Conservation (phyloP, 352 stramenopile species). For the Phytophthora fragariae region DNA sequence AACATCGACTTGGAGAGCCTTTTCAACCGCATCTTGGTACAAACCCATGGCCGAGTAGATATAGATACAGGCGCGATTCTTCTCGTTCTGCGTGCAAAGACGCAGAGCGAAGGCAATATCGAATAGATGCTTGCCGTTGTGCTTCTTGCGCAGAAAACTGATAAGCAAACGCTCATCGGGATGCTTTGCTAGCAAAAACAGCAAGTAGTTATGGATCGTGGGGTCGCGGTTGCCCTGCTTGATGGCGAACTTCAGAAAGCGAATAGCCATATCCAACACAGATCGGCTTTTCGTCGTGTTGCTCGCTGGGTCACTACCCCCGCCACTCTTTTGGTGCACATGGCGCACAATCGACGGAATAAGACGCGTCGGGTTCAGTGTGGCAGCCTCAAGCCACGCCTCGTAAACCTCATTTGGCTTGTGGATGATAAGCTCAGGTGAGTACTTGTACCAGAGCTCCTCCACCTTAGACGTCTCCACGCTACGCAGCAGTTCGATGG, state of each 20-base stretch:
- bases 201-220: conserved; percentile 94
- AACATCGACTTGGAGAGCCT: conserved; percentile 91
- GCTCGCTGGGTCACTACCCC: conserved; percentile 15
- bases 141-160: conserved; percentile 91
- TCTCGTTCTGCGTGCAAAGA: conserved; percentile 93
- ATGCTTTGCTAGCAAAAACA: conserved; percentile 92
- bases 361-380: conserved; percentile 90
- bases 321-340: conserved; percentile 79
- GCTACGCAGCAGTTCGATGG: conserved; percentile 89
- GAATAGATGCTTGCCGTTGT: conserved; percentile 88
- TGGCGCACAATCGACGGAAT: conserved; percentile 94
- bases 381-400: conserved; percentile 91
- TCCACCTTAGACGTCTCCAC: conserved; percentile 93
- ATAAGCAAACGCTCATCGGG: conserved; percentile 90
- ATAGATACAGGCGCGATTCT: conserved; percentile 94
- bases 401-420: conserved; percentile 93
- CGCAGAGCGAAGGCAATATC: conserved; percentile 94
- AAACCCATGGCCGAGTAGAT: conserved; percentile 95
- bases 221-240: conserved; percentile 91
- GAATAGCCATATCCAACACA: conserved; percentile 91
- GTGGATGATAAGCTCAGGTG: conserved; percentile 91
- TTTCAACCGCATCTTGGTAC: conserved; percentile 93
- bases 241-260: conserved; percentile 94
- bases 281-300: conserved; percentile 63
- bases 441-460: conserved; percentile 96